These are phyloP conservation scores for Suillus variegatus DNA, from an alignment of 768 basidiomycete genomes.

Conservation along the genomic window DNA sequence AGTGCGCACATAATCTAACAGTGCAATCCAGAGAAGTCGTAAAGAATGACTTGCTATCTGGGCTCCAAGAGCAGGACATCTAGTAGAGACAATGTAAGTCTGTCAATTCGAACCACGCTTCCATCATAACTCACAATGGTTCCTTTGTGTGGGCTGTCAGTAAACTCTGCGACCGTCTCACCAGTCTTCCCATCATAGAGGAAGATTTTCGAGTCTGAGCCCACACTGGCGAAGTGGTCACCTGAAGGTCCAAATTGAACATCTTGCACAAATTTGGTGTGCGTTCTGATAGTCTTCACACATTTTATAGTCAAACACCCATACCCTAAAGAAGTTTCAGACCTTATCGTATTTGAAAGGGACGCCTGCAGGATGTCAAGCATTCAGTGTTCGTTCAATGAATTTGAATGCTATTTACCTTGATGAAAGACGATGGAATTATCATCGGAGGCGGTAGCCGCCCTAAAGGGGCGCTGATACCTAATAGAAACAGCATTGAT, in stretches of 20 bases:
- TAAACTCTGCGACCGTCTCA: slow-evolving; percentile 70
- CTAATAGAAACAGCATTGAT: slow-evolving; percentile 90
- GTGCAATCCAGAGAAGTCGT: slow-evolving; percentile 87
- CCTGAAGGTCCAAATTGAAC: slow-evolving; percentile 83
- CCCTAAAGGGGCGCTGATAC: slow-evolving; percentile 86
- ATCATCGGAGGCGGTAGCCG: slow-evolving; percentile 88
- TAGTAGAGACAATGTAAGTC: slow-evolving; percentile 32
- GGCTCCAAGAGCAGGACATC: slow-evolving; percentile 82
- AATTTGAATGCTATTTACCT: slow-evolving; percentile 40
- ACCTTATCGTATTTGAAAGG: slow-evolving; percentile 93
- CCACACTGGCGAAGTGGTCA: slow-evolving; percentile 83
- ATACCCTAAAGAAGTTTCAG: neutral
- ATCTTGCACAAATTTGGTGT: slow-evolving; percentile 92
- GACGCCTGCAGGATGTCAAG: slow-evolving; percentile 45
- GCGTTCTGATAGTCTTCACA: slow-evolving; percentile 75
- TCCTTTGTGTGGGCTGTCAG: slow-evolving; percentile 70
- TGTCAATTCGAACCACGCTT: no score
- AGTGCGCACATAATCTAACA: slow-evolving; percentile 76
- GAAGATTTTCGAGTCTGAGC: slow-evolving; percentile 85
- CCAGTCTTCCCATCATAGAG: slow-evolving; percentile 91
- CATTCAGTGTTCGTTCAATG: neutral
- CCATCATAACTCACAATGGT: slow-evolving; percentile 57
- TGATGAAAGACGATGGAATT: slow-evolving; percentile 79
- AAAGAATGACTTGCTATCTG: slow-evolving; percentile 68
- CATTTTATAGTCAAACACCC: neutral